Conservation (phyloP, 2,329 filamentous ascomycete genomes). For the Cercospora beticola region DNA sequence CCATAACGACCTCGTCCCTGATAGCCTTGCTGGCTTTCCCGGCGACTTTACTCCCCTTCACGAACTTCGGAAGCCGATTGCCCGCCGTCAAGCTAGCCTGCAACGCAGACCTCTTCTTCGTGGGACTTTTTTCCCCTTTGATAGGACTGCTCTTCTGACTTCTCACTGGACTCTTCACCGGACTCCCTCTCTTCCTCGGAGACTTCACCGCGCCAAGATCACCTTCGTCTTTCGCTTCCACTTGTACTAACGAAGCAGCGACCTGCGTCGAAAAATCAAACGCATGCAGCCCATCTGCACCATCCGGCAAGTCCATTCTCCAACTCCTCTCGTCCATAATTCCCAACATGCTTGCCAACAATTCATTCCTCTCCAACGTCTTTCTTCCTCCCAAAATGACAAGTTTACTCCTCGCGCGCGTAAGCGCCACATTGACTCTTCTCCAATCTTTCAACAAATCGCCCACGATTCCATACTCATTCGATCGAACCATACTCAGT, state of each 20-base stretch:
- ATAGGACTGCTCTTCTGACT: constrained; percentile 9
- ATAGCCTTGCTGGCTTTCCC: constrained; percentile 19
- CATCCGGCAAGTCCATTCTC: constrained; percentile 65
- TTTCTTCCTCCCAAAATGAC: constrained; percentile 79
- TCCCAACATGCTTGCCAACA: constrained; percentile 72
- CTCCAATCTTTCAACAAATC: constrained; percentile 90
- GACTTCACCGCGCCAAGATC: background rate
- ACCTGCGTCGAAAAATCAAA: constrained; percentile 32
- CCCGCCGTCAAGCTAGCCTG: constrained; percentile 12
- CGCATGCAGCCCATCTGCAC: constrained; percentile 26
- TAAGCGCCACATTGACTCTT: constrained; percentile 93
- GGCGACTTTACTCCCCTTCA: constrained; percentile 4
- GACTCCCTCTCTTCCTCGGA: background rate
- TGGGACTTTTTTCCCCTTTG: background rate
- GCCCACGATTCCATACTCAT: constrained; percentile 78
- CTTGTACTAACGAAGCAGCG: constrained; percentile 14
- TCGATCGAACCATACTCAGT: constrained; percentile 82
- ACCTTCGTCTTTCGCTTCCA: background rate
- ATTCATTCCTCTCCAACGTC: constrained; percentile 70
- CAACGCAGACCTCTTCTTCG: background rate
- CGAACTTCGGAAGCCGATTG: constrained; percentile 14
- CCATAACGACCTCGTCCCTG: constrained; percentile 31
- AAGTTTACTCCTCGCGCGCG: constrained; percentile 86
- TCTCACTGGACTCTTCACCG: background rate
- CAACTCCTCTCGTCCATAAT: constrained; percentile 78